These are phyloP conservation scores for Sambucus nigra DNA, from an alignment of 129 eudicot genomes.

Conservation along the genomic window DNA sequence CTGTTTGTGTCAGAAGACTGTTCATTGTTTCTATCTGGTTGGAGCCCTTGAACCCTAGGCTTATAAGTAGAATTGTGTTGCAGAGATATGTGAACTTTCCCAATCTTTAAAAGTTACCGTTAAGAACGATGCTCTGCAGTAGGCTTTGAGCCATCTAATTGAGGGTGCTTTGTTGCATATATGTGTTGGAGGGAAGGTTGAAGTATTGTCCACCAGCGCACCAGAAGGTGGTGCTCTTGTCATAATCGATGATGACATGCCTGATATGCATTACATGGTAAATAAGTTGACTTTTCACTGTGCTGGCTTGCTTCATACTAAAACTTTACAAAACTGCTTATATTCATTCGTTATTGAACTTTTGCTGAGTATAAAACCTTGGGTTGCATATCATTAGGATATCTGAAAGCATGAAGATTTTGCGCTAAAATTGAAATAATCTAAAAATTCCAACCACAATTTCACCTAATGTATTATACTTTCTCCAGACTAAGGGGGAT, in stretches of 20 bases:
- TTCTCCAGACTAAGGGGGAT: too few species aligned
- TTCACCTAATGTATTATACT: too few species aligned
- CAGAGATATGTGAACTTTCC: conserved; percentile 46
- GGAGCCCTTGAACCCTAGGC: conserved; percentile 80
- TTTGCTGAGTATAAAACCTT: too few species aligned
- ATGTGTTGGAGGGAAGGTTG: conserved; percentile 70
- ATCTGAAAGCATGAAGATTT: background rate
- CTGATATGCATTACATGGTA: conserved; percentile 99
- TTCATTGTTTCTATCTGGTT: conserved; percentile 73
- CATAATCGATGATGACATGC: conserved; percentile 88
- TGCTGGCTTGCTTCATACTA: background rate
- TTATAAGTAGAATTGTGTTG: conserved; percentile 45
- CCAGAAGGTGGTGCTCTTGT: conserved; percentile 93
- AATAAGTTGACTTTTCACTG: background rate
- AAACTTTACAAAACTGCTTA: too few species aligned
- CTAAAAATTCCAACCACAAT: too few species aligned
- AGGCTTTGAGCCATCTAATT: conserved; percentile 90
- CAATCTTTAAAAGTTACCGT: conserved; percentile 53
- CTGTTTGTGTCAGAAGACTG: conserved; percentile 45
- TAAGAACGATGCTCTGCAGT: conserved; percentile 81
- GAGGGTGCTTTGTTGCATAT: conserved; percentile 90
- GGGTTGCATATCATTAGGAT: too few species aligned
- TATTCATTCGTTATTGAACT: too few species aligned
- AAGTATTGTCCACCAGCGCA: conserved; percentile 56
- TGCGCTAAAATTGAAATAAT: background rate